Base-by-base conservation (phyloP, 768 basidiomycete genomes). In the Leccinum obscurum region DNA sequence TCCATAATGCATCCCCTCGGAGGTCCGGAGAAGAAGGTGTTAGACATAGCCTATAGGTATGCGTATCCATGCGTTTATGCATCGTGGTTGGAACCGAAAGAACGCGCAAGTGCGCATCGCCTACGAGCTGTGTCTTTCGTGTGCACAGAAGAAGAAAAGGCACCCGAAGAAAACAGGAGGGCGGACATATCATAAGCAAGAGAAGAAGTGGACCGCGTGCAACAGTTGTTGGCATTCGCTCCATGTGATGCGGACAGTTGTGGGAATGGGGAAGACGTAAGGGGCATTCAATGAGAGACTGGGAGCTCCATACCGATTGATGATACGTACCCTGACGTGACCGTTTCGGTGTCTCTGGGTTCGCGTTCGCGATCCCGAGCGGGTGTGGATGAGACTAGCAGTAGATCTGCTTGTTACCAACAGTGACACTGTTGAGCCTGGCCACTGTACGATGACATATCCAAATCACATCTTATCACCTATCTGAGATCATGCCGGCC, bases 1-100 rank as follows among this genome's bases (percentile, higher is more conserved):
- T 51, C 59, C 58, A 46, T 20, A 46, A 46, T 46, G n/a, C 44
- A 46, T 59, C 49, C 48, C 68, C 68, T 69, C 68, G 68, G 68
- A 69, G 8, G 34, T 60, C 37, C 68, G 66, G 58, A 58, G 56
- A 53, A 61, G 54, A 62, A 52, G 44, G 50, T 11, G 3, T 49
- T 59, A 60, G 59, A 61, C 44, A 46, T 46, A 46, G 44, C 44
- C n/a, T 20, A 20, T 46, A 60, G 59, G 22, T 20, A 20, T 32
- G 41, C 4, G 17, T 24, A 9, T 20, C 54, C 58, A 56, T 63
- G 62, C 55, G 55, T 64, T 26, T 20, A 55, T 55, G 50, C 48
- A 54, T 52, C 58, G 30, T 37, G 53, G 14, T 56, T 56, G 34
- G 26, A 41, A 52, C 28, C 39, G 55, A 48, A 46, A 56, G 28